phyloP scores from a whole-genome alignment of 2,329 filamentous ascomycete species.

The Diplodia intermedia region DNA sequence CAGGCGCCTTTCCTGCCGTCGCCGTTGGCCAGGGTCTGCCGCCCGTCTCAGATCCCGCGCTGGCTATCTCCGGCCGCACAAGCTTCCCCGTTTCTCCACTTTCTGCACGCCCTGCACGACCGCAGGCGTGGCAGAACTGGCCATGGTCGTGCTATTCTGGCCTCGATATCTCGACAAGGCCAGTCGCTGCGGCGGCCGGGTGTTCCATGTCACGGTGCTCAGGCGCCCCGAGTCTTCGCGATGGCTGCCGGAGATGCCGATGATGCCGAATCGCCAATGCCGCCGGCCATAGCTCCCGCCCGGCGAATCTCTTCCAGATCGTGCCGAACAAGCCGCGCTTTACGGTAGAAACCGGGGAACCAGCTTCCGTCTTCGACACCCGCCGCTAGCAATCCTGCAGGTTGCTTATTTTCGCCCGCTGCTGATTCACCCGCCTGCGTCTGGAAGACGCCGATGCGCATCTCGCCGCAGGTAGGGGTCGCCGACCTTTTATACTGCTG shows the following conservation, averaged over 20 bases:
- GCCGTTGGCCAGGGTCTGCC: conserved; percentile 11
- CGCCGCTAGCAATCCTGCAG: background rate
- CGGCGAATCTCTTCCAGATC: conserved; percentile 1
- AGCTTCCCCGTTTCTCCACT: conserved; percentile 16
- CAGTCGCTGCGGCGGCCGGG: background rate
- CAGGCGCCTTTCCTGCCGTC: background rate
- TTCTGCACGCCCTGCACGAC: conserved; percentile 14
- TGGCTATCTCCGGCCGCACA: conserved; percentile 11
- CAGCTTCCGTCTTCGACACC: background rate
- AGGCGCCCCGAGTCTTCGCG: conserved; percentile 4
- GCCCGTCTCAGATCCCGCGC: conserved; percentile 28
- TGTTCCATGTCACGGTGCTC: background rate
- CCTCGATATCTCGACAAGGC: background rate
- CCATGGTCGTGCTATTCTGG: background rate
- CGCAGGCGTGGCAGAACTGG: background rate
- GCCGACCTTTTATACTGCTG: background rate
- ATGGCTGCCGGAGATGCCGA: conserved; percentile 14
- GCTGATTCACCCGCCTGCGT: conserved; percentile 21
- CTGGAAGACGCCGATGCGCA: background rate
- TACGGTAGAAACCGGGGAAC: conserved; percentile 15
- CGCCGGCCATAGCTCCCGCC: conserved; percentile 19
- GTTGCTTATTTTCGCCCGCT: conserved; percentile 17
- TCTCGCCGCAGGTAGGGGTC: background rate
- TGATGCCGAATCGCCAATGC: conserved; percentile 19
- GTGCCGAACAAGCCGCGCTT: conserved; percentile 18